Evolutionary conservation across 2,329 filamentous ascomycete species (phyloP), one percentile per base, ranked within the genome.

Genomic region (Xylaria sp.): DNA sequence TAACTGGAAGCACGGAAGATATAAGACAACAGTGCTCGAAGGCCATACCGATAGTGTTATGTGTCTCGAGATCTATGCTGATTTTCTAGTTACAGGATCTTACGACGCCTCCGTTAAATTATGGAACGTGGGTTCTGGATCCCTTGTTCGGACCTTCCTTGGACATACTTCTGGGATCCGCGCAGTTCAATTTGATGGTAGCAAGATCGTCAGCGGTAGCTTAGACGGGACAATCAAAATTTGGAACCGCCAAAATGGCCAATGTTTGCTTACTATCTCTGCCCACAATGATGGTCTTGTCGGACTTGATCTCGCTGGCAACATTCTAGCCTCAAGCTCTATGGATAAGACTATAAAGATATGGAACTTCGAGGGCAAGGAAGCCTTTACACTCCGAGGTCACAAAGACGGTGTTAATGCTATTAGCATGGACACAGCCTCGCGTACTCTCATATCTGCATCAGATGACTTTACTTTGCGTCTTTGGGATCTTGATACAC

Each of bases 1-100:
- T 33, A 61, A 61, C 58, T 60, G 57, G 57, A 60, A 60, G 45
- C 45, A 51, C n/a, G 57, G 57, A 60, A 51, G 45, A 39, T 60
- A 51, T 17, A 51, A 44, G 47, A 25, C 7, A 42, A 60, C 45
- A 60, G 57, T 60, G 15, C 33, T 60, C 44, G 33, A 51, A 51
- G 47, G 45, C 57, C 57, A 60, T 60, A 57, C 54, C 54, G 57
- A 60, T 51, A 42, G 47, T 17, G 57, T 60, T 22, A 60, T 42
- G 45, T 60, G 57, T 44, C 57, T 60, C 36, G 22, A 51, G 33
- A 60, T 60, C 27, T 17, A 60, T 51, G 33, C 9, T 10, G 22
- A 42, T 3, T 60, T 31, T 33, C 22, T 61, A 44, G 45, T 53
- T 33, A 42, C 57, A 25, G 47, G 45, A 44, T 61, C 36, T 51